These are phyloP conservation scores for Diplotaxis tenuifolia DNA, from an alignment of 345 rosid species.

Conservation along the genomic window DNA sequence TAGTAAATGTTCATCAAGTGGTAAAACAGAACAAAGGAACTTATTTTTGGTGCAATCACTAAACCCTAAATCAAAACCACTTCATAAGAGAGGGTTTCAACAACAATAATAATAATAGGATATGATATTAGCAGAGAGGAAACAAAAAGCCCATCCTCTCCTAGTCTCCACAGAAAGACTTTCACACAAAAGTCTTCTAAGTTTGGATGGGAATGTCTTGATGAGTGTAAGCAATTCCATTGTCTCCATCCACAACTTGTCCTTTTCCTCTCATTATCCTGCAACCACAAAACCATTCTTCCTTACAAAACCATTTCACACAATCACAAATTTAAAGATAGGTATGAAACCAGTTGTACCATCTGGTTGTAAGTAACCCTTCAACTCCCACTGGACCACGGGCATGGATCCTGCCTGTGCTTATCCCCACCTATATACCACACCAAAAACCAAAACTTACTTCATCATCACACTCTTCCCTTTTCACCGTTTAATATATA, in stretches of 20 bases:
- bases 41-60: constrained; percentile 37
- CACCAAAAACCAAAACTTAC: not conserved
- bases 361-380: constrained; percentile 91
- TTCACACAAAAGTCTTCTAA: constrained; percentile 19
- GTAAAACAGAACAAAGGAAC: constrained; percentile 14
- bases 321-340: not conserved
- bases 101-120: constrained; percentile 19
- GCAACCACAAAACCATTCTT: constrained; percentile 28
- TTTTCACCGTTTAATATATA: not conserved
- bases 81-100: constrained; percentile 38
- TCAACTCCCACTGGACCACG: constrained; percentile 99
- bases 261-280: constrained; percentile 95
- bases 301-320: not conserved
- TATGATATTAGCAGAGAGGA: constrained; percentile 33
- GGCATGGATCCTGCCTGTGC: constrained; percentile 96
- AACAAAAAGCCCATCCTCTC: constrained; percentile 35
- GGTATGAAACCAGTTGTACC: constrained; percentile 44
- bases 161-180: constrained; percentile 23
- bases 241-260: constrained; percentile 93
- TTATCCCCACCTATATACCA: constrained; percentile 74
- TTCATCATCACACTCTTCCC: not conserved
- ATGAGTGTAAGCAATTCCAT: constrained; percentile 68
- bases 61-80: constrained; percentile 37
- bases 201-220: constrained; percentile 49
- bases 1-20: too few relatives aligned